Base-by-base conservation (phyloP, 352 stramenopile genomes). In the Globisporangium megalacanthum region DNA sequence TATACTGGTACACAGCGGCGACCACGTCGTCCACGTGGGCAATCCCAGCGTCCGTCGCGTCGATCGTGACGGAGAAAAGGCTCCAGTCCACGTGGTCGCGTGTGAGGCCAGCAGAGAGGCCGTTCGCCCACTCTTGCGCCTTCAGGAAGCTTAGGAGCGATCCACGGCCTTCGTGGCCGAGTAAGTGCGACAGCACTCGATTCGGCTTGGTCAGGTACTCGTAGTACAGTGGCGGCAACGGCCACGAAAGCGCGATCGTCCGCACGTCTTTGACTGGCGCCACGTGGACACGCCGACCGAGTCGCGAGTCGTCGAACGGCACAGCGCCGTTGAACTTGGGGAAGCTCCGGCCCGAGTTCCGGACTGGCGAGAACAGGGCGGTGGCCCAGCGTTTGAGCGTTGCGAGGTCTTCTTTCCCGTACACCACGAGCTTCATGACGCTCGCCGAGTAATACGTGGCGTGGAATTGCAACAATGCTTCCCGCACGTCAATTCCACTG, bases 111-210 rank as follows among this genome's bases (percentile, higher is more conserved):
- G 77, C 74, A 0, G 64, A 81, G 13, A 89, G 65, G 49, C 86
- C 73, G 77, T 94, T 75, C 2, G 76, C 80, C 78, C 78, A 89
- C 53, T 89, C 81, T 31, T 85, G 67, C 5, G 64, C 53, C 66
- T 98, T 98, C 35, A 98, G 66, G 60, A 92, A 93, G 33, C 88
- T 96, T 29, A 99, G 57, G 47, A 99, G 78, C 1, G 93, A 98
- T 13, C 89, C 91, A 0, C 69, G 69, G 19, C 88, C 93, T 83
- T 99, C 96, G 65, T 98, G 93, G 0, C 96, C 96, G 33, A 98
- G 70, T 17, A 98, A 71, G 65, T 98, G 92, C 31, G 80, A 84
- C 36, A 98, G 69, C 56, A 97, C 95, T 54, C 87, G 87, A 54
- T 77, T 88, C 0, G 79, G 79, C 52, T 86, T 89, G n/a, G 75